These are phyloP conservation scores for Parachaetomium inaequale DNA, from an alignment of 495 filamentous ascomycete genomes.

Conservation along the genomic window DNA sequence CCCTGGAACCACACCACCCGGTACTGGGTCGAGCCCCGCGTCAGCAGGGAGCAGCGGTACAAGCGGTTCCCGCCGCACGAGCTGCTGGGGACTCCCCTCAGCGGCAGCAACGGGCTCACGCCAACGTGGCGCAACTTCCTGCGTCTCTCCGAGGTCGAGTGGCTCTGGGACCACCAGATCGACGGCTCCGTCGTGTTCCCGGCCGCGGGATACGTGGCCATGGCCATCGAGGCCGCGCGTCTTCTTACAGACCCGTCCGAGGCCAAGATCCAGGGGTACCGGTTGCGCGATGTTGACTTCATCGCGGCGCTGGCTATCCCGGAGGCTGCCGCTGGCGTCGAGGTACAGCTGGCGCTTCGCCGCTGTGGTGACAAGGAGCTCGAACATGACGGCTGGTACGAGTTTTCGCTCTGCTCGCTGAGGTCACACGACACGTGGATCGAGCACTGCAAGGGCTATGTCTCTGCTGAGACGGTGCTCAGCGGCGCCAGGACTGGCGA, in stretches of 20 bases:
- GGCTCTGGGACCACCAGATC: background rate
- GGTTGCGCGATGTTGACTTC: background rate
- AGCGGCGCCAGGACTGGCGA: too few species aligned
- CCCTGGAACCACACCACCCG: background rate
- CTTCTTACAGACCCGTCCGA: background rate
- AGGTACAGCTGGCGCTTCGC: background rate
- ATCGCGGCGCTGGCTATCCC: background rate
- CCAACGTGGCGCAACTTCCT: background rate
- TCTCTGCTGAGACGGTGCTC: background rate
- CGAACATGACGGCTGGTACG: background rate
- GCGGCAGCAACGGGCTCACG: background rate
- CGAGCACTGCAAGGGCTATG: background rate
- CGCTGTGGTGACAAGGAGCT: background rate
- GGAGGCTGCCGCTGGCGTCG: background rate
- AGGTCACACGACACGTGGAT: background rate
- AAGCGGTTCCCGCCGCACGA: background rate
- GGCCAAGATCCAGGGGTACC: background rate
- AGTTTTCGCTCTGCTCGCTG: background rate
- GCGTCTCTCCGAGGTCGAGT: background rate
- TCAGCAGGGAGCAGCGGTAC: background rate
- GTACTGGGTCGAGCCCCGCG: background rate
- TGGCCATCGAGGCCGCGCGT: background rate
- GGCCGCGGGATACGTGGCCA: background rate
- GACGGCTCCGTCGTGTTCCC: background rate
- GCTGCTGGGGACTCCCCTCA: background rate